A percentile compares a stretch with the other conserved stretches of the same genome.
Conservation (phyloP, 2,329 filamentous ascomycete genomes). For the Orbilia brochopaga region DNA sequence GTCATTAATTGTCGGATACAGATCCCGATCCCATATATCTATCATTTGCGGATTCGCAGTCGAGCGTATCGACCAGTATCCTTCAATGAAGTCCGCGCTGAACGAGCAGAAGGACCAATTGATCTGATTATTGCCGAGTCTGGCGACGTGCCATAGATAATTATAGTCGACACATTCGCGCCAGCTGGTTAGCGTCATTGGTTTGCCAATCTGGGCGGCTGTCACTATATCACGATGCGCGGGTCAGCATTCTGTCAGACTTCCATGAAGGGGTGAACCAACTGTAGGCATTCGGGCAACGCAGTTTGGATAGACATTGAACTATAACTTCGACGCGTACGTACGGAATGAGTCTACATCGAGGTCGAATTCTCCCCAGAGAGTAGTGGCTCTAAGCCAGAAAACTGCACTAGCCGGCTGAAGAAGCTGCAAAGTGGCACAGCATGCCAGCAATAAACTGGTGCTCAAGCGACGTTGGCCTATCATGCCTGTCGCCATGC, state of each 20-base stretch:
- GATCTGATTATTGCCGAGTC: not conserved
- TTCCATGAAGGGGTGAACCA: not conserved
- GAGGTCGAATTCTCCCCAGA: slow-evolving; percentile 15
- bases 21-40: slow-evolving; percentile 1
- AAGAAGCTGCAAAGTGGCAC: slow-evolving; percentile 1
- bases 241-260: not conserved
- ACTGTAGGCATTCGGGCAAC: too few species aligned
- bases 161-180: slow-evolving; percentile 14
- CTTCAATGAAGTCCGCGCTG: slow-evolving; percentile 10
- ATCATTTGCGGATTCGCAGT: slow-evolving; percentile 11
- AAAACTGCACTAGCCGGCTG: slow-evolving; percentile 17
- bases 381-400: slow-evolving; percentile 29
- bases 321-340: not conserved
- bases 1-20: not conserved
- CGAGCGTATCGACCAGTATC: slow-evolving; percentile 17
- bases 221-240: slow-evolving; percentile 2
- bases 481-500: slow-evolving; percentile 1
- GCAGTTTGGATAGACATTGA: too few species aligned
- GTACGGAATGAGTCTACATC: slow-evolving; percentile 36
- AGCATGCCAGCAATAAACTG: slow-evolving; percentile 1
- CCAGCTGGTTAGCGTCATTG: slow-evolving; percentile 16
- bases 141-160: not conserved
- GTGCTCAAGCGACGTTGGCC: not conserved
- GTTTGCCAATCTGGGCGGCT: slow-evolving; percentile 5
- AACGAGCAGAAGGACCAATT: slow-evolving; percentile 24